Base-by-base conservation (phyloP, 257 asterid genomes). In the Nyctanthes arbortristis region DNA sequence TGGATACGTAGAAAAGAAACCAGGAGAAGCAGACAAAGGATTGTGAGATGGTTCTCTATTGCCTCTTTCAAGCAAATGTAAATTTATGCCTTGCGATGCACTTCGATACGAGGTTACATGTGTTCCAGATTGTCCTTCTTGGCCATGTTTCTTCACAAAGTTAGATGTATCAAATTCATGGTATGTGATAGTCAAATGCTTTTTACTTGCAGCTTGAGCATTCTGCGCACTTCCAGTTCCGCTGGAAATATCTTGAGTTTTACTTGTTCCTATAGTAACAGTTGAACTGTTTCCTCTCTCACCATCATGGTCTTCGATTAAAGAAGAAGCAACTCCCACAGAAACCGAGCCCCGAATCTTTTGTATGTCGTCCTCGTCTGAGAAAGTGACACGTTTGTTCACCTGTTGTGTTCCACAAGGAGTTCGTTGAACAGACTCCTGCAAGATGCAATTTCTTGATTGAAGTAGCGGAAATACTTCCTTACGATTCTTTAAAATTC, bases 331-430 rank as follows among this genome's bases (percentile, higher is more conserved):
- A 77, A 32, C 27, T 43, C 22, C 61, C 52, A 72, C 76, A 64
- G 32, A 62, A 73, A 34, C 67, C 18, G 59, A 63, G 47, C 67
- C 47, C 47, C 43, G 33, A 25, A 40, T 22, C 2, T 62, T 63
- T 5, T 36, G 74, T 63, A 71, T 63, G 56, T 75, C 81, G 56
- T 83, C 77, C 30, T 72, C 73, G 61, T 79, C 73, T 28, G 85
- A 79, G 78, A 85, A 82, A 69, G 74, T 70, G 68, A 75, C 86
- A 4, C 80, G 85, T 60, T 71, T 83, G 63, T 78, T 39, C 40
- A 37, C 78, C 77, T 73, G 67, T 31, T 69, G 81, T 37, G 64
- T 10, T 39, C 71, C 52, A 43, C 57, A 54, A 1, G 33, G 16
- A 74, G 67, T 81, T 66, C 54, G 54, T 16, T 56, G 73, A 59